Evolutionary conservation across 257 asterid species (phyloP).

Genomic region (Leonotis leonurus): DNA sequence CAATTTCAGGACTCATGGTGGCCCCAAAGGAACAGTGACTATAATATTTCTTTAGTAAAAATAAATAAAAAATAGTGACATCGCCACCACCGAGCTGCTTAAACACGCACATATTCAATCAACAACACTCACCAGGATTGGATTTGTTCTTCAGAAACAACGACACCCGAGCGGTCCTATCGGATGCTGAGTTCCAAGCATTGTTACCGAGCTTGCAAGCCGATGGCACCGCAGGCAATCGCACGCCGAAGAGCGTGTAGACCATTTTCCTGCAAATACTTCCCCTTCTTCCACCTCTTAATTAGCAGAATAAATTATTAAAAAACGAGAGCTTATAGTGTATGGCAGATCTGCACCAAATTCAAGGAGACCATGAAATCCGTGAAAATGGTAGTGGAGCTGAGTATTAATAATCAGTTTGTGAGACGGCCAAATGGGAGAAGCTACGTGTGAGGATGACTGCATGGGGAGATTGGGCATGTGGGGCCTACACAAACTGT

Average conservation of each 20-base stretch:
- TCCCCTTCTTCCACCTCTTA: no score
- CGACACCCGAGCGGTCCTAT: constrained; percentile 23
- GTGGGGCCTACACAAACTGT: constrained; percentile 29
- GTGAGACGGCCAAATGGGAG: constrained; percentile 20
- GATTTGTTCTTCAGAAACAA: constrained; percentile 31
- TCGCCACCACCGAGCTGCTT: no score
- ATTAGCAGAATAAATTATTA: background rate
- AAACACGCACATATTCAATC: background rate
- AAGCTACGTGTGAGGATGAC: constrained; percentile 32
- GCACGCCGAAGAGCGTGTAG: constrained; percentile 52
- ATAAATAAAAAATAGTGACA: no score
- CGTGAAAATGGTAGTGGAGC: constrained; percentile 28
- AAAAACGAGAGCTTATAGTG: background rate
- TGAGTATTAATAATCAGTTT: background rate
- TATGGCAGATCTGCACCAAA: constrained; percentile 32
- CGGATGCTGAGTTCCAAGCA: constrained; percentile 27
- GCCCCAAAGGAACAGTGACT: background rate
- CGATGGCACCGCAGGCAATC: constrained; percentile 52
- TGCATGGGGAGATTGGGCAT: constrained; percentile 40
- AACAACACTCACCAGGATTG: constrained; percentile 33
- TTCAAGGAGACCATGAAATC: constrained; percentile 36
- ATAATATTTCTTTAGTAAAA: background rate
- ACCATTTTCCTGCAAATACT: constrained; percentile 52
- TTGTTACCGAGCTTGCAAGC: constrained; percentile 26
- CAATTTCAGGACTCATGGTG: no score